These are phyloP conservation scores for Lachnellula willkommii DNA, from an alignment of 2,329 filamentous ascomycete species.

Conservation along the genomic window DNA sequence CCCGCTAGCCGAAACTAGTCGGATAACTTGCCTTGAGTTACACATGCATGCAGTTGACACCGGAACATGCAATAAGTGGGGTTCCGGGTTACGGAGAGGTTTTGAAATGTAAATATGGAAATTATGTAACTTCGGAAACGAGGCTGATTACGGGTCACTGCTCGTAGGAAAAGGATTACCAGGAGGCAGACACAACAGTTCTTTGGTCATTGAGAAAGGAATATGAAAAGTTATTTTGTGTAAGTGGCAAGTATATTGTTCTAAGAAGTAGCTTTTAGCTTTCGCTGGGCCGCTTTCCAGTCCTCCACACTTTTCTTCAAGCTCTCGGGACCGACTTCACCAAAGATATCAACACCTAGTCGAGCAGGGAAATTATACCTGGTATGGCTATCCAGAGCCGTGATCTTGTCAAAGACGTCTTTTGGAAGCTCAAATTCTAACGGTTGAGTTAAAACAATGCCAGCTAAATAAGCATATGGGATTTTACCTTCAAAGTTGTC, in stretches of 20 bases:
- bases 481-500: constrained; percentile 37
- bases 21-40: not conserved
- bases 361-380: constrained; percentile 41
- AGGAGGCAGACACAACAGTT: too few relatives aligned
- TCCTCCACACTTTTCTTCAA: constrained; percentile 34
- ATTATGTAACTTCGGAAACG: too few relatives aligned
- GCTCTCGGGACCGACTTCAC: constrained; percentile 35
- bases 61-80: not conserved
- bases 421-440: constrained; percentile 36
- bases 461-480: not conserved
- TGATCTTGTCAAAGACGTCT: constrained; percentile 36
- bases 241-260: not conserved
- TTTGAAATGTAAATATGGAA: not conserved
- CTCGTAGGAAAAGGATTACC: not conserved
- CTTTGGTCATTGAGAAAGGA: too few relatives aligned
- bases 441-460: too few relatives aligned
- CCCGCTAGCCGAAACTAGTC: not conserved
- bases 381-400: constrained; percentile 35
- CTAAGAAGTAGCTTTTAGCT: constrained; percentile 9
- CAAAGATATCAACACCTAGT: constrained; percentile 41
- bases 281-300: constrained; percentile 33
- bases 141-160: not conserved
- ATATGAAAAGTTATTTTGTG: too few relatives aligned
- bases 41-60: too few relatives aligned
- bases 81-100: not conserved